Percentiles rank a stretch among this genome's conserved stretches.
Evolutionary conservation across 345 rosid genomes (phyloP).

Genomic region (Citrus reticulata): DNA sequence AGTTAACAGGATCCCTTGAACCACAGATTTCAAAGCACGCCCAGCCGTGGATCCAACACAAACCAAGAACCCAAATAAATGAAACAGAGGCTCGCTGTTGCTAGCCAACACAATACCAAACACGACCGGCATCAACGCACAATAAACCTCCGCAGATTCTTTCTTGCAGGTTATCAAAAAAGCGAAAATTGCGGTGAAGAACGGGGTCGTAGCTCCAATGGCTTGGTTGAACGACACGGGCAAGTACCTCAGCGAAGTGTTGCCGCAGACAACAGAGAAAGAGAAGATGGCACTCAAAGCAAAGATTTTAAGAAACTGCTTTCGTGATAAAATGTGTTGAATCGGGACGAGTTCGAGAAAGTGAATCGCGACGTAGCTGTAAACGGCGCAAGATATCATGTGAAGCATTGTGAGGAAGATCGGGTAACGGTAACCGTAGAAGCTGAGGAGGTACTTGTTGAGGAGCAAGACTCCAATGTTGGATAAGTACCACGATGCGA

Average conservation of each 20-base stretch:
- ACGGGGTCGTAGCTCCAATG: slow-evolving; percentile 97
- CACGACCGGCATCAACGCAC: slow-evolving; percentile 85
- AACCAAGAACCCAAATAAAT: slow-evolving; percentile 85
- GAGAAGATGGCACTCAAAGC: slow-evolving; percentile 81
- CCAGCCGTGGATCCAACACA: slow-evolving; percentile 96
- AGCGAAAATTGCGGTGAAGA: slow-evolving; percentile 94
- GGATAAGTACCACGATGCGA: slow-evolving; percentile 89
- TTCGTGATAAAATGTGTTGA: slow-evolving; percentile 74
- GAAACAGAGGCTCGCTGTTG: slow-evolving; percentile 88
- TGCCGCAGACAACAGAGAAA: slow-evolving; percentile 95
- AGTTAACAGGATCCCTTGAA: slow-evolving; percentile 75
- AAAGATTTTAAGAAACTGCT: slow-evolving; percentile 78
- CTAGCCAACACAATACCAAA: slow-evolving; percentile 92
- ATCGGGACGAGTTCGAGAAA: slow-evolving; percentile 76
- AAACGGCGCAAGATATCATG: slow-evolving; percentile 81
- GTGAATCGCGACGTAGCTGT: slow-evolving; percentile 71
- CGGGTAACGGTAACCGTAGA: slow-evolving; percentile 87
- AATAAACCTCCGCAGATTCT: slow-evolving; percentile 80
- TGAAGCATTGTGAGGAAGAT: slow-evolving; percentile 92
- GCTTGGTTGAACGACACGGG: slow-evolving; percentile 99
- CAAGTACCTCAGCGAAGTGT: slow-evolving; percentile 84
- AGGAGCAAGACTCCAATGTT: slow-evolving; percentile 94
- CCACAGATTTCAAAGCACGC: slow-evolving; percentile 91
- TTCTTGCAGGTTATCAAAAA: slow-evolving; percentile 85
- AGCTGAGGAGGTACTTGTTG: slow-evolving; percentile 91